Evolutionary conservation across 2,329 filamentous ascomycete species (phyloP).

Genomic region (Sordariomycetes sp.): DNA sequence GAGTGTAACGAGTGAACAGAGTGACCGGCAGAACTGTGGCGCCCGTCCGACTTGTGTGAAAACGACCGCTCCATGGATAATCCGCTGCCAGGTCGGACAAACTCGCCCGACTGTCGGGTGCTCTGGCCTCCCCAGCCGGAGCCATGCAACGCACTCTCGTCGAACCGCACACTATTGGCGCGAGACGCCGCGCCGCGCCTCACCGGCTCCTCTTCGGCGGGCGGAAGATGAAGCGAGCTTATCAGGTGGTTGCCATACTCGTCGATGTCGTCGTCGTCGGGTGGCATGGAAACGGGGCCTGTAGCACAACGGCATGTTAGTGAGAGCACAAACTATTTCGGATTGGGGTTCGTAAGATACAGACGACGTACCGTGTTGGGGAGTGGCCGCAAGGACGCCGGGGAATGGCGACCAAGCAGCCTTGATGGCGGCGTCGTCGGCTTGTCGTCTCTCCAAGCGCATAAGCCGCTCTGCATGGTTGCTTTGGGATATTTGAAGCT

Average conservation of each 20-base stretch:
- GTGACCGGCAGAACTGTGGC: conserved; percentile 86
- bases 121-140: conserved; percentile 68
- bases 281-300: conserved; percentile 72
- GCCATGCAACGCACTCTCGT: conserved; percentile 86
- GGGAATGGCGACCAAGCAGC: conserved; percentile 96
- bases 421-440: conserved; percentile 59
- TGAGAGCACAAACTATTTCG: not conserved
- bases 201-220: conserved; percentile 72
- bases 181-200: conserved; percentile 79
- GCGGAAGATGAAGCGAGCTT: conserved; percentile 70
- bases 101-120: conserved; percentile 66
- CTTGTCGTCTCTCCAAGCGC: conserved; percentile 55
- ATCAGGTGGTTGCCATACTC: conserved; percentile 74
- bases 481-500: conserved; percentile 52
- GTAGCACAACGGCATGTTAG: conserved; percentile 6
- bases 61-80: conserved; percentile 84
- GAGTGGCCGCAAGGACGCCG: conserved; percentile 69
- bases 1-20: conserved; percentile 63
- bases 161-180: conserved; percentile 94
- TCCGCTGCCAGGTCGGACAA: conserved; percentile 68
- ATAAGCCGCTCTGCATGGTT: conserved; percentile 52
- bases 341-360: not conserved
- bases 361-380: conserved; percentile 64
- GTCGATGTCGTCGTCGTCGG: conserved; percentile 80
- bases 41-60: conserved; percentile 92